Evolutionary conservation across 306 rosid species (phyloP).

Genomic region (Glycine tomentella): DNA sequence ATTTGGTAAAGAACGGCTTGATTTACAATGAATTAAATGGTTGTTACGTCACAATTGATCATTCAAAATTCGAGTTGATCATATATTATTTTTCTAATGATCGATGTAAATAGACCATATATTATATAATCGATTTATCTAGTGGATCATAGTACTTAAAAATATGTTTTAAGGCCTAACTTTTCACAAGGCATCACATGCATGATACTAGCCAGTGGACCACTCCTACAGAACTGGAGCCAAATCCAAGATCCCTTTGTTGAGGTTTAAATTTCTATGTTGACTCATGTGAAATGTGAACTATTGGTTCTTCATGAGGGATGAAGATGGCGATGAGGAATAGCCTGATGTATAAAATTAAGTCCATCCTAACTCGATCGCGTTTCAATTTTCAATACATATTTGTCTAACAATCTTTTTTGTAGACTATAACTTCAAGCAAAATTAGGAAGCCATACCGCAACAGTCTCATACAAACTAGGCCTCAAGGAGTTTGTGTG

Average conservation of each 20-base stretch:
- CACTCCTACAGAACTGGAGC: background rate
- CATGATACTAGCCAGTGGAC: background rate
- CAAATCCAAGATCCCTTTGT: background rate
- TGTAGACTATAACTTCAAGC: no score
- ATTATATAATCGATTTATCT: no score
- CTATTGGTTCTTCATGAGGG: background rate
- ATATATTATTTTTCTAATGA: background rate
- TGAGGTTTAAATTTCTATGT: background rate
- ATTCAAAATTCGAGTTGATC: background rate
- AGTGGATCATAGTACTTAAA: background rate
- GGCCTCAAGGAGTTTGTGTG: no score
- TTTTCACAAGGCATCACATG: conserved; percentile 18
- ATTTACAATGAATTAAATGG: no score
- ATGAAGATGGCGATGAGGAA: background rate
- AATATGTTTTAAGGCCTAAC: background rate
- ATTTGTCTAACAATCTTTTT: no score
- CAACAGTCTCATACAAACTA: no score
- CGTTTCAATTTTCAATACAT: background rate
- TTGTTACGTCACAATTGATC: no score
- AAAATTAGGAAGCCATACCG: no score
- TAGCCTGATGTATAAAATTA: background rate
- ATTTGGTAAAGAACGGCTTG: no score
- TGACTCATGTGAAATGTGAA: background rate
- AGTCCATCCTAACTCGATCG: background rate
- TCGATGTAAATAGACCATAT: no score